Base-by-base conservation (phyloP, 2,329 filamentous ascomycete genomes). In the Alternaria solani region DNA sequence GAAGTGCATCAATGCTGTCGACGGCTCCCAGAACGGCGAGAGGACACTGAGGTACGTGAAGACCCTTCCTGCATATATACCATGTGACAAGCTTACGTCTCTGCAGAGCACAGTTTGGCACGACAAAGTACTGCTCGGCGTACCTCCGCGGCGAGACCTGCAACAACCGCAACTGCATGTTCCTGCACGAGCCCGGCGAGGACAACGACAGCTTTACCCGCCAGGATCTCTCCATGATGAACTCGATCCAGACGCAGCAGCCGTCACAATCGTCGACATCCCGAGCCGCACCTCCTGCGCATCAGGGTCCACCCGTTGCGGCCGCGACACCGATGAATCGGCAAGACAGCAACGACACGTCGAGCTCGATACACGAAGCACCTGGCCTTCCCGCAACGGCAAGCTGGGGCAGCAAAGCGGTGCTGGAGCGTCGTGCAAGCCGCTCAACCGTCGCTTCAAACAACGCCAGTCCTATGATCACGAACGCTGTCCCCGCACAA, bases 121-220 rank as follows among this genome's bases (percentile, higher is more conserved):
- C 95, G 0, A 99, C 95, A 5, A 99, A 99, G 78, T 99, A 99
- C 79, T 99, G 95, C 78, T 99, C 95, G 0, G 94, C 95, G 4
- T 99, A 96, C 84, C 85, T 99, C 18, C 91, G 96, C 59, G 93
- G 96, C 68, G 95, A 99, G 79, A 91, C 90, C 67, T 99, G 95
- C 80, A 93, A 92, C 57, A 99, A 99, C 74, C 89, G 94, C 52
- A 94, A 95, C 64, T 99, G 95, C 83, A 99, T 97, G 88, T 99
- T 99, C 78, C 81, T 99, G 51, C 95, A 99, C 75, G 96, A 99
- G 79, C 91, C 95, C 39, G 96, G 95, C n/a, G 95, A 99, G 74
- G 95, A 97, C 70, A 94, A 95, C 68, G 94, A 98, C 74, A 97
- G 93, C 80, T 98, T 97, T 76, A 96, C 93, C 8, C 88, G 95